Conservation (phyloP, 2,329 filamentous ascomycete genomes). For the Arthrobotrys megalospora region DNA sequence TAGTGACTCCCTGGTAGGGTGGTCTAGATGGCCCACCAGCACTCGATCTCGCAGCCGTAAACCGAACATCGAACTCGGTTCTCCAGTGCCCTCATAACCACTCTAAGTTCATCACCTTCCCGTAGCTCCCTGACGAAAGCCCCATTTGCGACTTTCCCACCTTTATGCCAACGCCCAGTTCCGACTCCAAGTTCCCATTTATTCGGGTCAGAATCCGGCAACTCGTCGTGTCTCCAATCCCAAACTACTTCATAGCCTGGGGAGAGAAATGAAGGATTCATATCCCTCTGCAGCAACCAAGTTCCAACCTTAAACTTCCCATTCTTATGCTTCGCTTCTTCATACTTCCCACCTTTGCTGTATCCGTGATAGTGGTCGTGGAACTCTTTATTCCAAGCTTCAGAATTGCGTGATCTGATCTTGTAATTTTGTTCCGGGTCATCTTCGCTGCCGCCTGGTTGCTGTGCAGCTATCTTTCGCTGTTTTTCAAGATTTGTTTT, state of each 20-base stretch:
- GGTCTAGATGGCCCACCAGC: slow-evolving; percentile 44
- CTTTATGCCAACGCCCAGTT: not conserved
- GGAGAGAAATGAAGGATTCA: not conserved
- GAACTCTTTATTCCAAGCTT: not conserved
- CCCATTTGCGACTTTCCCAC: not conserved
- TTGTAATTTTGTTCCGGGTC: not conserved
- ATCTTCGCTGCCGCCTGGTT: not conserved
- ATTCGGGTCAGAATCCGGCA: not conserved
- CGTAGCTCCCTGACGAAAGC: slow-evolving; percentile 16
- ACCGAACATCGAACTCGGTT: slow-evolving; percentile 42
- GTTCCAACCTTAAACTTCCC: slow-evolving; percentile 20
- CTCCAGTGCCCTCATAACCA: slow-evolving; percentile 9
- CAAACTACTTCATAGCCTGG: not conserved
- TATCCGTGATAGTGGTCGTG: slow-evolving; percentile 25
- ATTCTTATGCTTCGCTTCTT: not conserved
- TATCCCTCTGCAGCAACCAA: not conserved
- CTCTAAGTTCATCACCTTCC: slow-evolving; percentile 6
- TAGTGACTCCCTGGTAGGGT: too few species aligned
- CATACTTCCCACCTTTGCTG: not conserved
- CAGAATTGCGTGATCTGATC: not conserved
- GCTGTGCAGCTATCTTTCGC: not conserved
- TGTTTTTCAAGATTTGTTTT: not conserved
- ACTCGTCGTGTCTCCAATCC: slow-evolving; percentile 3
- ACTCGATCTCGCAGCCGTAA: slow-evolving; percentile 55
- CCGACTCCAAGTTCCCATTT: not conserved